Evolutionary conservation across 495 filamentous ascomycete genomes (phyloP).

Genomic region (Lichenothelia convexa): DNA sequence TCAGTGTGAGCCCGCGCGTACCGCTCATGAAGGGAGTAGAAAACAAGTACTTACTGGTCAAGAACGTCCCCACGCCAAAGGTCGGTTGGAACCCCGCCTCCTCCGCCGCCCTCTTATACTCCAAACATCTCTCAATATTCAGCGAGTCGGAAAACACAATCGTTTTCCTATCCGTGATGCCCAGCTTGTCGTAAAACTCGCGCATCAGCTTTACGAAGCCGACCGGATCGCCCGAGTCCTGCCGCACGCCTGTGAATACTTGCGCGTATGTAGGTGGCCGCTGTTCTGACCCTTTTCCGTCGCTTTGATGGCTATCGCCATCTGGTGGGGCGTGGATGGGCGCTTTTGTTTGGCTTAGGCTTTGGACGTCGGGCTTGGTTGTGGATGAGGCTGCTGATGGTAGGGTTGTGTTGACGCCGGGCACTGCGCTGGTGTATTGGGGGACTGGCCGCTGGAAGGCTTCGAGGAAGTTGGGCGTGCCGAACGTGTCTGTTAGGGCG

Average conservation of each 20-base stretch:
- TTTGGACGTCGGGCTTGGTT: conserved; percentile 1
- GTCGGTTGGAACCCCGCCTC: conserved; percentile 60
- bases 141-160: conserved; percentile 97
- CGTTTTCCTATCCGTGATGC: conserved; percentile 66
- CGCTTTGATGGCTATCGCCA: background rate
- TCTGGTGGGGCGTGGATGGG: conserved; percentile 9
- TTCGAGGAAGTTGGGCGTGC: conserved; percentile 73
- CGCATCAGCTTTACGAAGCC: conserved; percentile 68
- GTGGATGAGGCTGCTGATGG: conserved; percentile 7
- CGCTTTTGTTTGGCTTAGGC: conserved; percentile 12
- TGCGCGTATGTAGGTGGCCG: conserved; percentile 51
- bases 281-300: conserved; percentile 7
- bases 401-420: conserved; percentile 8
- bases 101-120: conserved; percentile 71
- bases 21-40: background rate
- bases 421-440: conserved; percentile 6
- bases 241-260: conserved; percentile 70
- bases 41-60: conserved; percentile 46
- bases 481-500: conserved; percentile 94
- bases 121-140: conserved; percentile 73
- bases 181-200: conserved; percentile 62
- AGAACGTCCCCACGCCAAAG: conserved; percentile 88
- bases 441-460: conserved; percentile 56
- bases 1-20: conserved; percentile 1
- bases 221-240: conserved; percentile 84